Evolutionary conservation across 2,329 filamentous ascomycete genomes (phyloP), one percentile per base, ranked within the genome.

Genomic region (Penicillium polonicum): DNA sequence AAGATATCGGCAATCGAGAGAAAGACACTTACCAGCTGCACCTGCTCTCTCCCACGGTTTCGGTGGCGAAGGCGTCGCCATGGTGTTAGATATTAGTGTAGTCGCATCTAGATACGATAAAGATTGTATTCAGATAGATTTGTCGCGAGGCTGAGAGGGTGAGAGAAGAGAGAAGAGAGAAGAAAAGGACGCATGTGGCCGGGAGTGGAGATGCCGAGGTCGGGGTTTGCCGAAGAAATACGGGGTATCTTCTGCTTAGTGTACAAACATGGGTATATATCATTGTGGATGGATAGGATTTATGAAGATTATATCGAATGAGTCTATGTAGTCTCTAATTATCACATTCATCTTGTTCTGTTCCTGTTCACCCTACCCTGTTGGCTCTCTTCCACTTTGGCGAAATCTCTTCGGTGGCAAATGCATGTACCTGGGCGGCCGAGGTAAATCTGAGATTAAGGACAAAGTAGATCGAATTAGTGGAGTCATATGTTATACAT

Each of bases 21-120:
- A 48, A 48, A 19, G 17, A 41, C 27, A 78, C 80, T 69, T 78
- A 87, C 83, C 76, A 70, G 80, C 71, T 66, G 81, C 81, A 76
- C 88, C 89, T 65, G 88, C 84, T 75, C 88, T 85, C 79, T 99
- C 94, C 94, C 94, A 99, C 46, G 94, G 94, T 79, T 99, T 99
- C 55, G 94, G 94, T 72, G 94, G 94, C 76, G 93, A 97, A 64
- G 80, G 79, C 65, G 82, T 79, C 69, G 83, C 82, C 83, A 86
- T 85, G 63, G 25, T 67, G 62, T 62, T 66, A 57, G 58, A 58
- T 59, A 58, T 70, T 63, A 71, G 55, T 60, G 66, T 60, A 54
- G 58, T 68, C 57, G 66, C 72, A 74, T 75, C 55, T 63, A 68
- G 64, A 56, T 50, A 35, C 17, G 5, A 29, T 12, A 4, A 19